phyloP scores from a whole-genome alignment of 1,284 basidiomycete genomes.

The Rhodotorula sp. region DNA sequence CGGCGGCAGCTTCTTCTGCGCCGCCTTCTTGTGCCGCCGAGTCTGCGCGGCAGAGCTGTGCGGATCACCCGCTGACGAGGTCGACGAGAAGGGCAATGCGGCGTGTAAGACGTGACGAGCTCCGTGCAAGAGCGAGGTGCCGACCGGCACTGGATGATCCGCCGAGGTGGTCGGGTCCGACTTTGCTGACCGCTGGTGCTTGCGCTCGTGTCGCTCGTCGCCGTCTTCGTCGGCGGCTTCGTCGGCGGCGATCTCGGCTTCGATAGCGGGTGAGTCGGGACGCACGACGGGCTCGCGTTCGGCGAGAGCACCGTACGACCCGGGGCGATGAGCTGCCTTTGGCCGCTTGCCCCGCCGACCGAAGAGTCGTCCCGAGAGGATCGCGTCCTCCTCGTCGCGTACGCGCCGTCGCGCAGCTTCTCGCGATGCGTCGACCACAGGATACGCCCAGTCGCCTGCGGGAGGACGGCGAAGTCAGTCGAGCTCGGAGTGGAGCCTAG shows the following conservation, averaged over 20 bases:
- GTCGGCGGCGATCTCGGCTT: neutral
- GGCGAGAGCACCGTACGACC: conserved; percentile 35
- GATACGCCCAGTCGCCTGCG: conserved; percentile 43
- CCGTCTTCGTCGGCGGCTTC: neutral
- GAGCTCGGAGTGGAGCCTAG: neutral
- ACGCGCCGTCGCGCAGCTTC: conserved; percentile 44
- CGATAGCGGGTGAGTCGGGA: neutral
- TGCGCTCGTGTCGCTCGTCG: neutral
- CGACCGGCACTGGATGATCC: conserved; percentile 23
- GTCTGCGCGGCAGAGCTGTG: conserved; percentile 39
- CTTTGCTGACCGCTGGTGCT: neutral
- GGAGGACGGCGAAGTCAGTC: neutral
- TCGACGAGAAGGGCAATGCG: conserved; percentile 9
- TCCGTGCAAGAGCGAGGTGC: conserved; percentile 20
- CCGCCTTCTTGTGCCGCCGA: neutral
- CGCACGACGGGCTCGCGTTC: conserved; percentile 5
- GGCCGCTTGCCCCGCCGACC: conserved; percentile 21
- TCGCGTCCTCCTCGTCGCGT: conserved; percentile 43
- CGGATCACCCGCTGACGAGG: conserved; percentile 5
- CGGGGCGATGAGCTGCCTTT: neutral
- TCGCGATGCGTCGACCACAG: conserved; percentile 46
- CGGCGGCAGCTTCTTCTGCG: conserved; percentile 56
- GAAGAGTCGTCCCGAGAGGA: conserved; percentile 7
- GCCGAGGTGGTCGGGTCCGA: conserved; percentile 10
- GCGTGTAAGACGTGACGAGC: conserved; percentile 20